A percentile compares a stretch with the other conserved stretches of the same genome.
These are phyloP conservation scores for Talaromyces pinophilus DNA, from an alignment of 2,329 filamentous ascomycete genomes.

Conservation along the genomic window DNA sequence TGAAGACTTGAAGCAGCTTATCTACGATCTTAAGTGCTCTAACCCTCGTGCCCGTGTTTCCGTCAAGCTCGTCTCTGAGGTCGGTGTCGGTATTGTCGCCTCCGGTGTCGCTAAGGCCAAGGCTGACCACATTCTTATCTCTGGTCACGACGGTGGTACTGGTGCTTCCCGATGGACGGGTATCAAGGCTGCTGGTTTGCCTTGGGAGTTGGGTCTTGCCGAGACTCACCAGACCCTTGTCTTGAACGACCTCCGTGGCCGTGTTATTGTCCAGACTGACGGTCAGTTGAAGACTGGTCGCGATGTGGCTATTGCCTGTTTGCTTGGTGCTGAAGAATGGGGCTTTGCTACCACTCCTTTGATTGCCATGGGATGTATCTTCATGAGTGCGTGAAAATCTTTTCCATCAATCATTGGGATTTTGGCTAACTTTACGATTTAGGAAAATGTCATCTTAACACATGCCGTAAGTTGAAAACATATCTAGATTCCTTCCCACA, in stretches of 20 bases:
- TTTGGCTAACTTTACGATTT: background rate
- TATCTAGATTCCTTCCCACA: background rate
- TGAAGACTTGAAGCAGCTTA: conserved; percentile 95
- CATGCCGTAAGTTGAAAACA: conserved; percentile 8
- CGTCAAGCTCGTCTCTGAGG: conserved; percentile 96
- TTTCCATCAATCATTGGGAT: no score
- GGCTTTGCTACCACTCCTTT: conserved; percentile 93
- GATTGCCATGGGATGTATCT: conserved; percentile 95
- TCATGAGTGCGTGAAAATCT: conserved; percentile 60
- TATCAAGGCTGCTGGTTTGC: conserved; percentile 96
- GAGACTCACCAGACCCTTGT: conserved; percentile 97
- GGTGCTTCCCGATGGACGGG: conserved; percentile 97
- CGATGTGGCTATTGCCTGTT: conserved; percentile 89
- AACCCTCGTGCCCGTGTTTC: conserved; percentile 90
- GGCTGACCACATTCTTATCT: conserved; percentile 94
- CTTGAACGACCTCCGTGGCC: conserved; percentile 90
- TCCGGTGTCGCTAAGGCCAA: conserved; percentile 98
- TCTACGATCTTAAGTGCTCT: conserved; percentile 96
- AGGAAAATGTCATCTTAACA: conserved; percentile 56
- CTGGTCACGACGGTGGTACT: conserved; percentile 94
- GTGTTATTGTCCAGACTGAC: conserved; percentile 94
- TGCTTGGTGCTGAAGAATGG: conserved; percentile 97
- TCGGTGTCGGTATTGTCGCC: conserved; percentile 94
- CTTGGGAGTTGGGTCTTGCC: conserved; percentile 94
- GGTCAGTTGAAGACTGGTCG: conserved; percentile 90